Base-by-base conservation (phyloP, 208 protist genomes). In the Trypanosoma brucei region DNA sequence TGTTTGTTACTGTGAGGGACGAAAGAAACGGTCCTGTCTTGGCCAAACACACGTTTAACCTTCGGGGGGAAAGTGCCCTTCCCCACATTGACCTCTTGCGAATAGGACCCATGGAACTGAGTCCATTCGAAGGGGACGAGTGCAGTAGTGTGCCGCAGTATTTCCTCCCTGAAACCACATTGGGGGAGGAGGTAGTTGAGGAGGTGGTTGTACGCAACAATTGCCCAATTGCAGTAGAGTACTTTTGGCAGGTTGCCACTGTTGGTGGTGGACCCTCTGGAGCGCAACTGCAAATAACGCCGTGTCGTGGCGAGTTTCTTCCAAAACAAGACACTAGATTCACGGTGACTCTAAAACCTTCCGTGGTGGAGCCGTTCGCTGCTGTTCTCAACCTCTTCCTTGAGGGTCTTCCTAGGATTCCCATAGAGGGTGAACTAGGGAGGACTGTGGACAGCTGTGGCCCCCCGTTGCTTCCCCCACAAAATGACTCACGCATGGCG, bases 361-460 rank as follows among this genome's bases (percentile, higher is more conserved):
- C 68, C 50, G 54, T 48, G 14, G 71, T 71, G 30, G 52, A 65
- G 34, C 76, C 82, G 8, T 39, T 83, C 22, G 64, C 76, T 0
- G 50, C 74, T n/a, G 79, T 84, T 34, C 80, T 81, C 44, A 86
- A 82, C 60, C 76, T 94, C 22, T 94, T 91, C 68, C 60, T 94
- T 2, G 74, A 83, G 36, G 84, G 71, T 3, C 76, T 94, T 67
- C 88, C 85, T 30, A 59, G 77, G 56, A 69, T 76, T 30, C 13
- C 65, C 9, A 35, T 56, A 7, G 59, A 50, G 3, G 53, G 39
- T n/a, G 60, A 22, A 22, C 42, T 6, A 46, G 42, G 42, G 42
- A 46, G 11, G 11, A 11, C 6, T 6, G 42, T 6, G 6, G 42
- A 11, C 6, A 46, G 42, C 8, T 46, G 42, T 6, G 11, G 42